Conservation (phyloP, 495 filamentous ascomycete species). For the Aspergillus nanangensis region DNA sequence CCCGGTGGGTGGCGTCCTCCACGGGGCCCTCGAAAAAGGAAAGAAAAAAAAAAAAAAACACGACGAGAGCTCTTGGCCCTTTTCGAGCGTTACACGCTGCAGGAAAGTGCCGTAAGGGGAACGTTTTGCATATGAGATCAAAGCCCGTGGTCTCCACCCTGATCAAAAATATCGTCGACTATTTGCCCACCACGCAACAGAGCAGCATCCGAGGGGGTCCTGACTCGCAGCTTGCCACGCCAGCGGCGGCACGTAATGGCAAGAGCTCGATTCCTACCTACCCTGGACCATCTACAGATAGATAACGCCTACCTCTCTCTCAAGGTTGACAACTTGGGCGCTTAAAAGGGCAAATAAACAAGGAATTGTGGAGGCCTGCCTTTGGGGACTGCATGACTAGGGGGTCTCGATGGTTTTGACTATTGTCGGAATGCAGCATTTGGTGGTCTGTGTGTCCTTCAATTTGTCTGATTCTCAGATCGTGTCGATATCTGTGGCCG, state of each 20-base stretch:
- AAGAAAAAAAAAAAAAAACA: slow-evolving; percentile 2
- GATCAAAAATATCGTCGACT: slow-evolving; percentile 8
- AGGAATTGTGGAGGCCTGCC: too few relatives aligned
- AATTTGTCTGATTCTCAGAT: too few relatives aligned
- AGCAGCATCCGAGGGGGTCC: slow-evolving; percentile 5
- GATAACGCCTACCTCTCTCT: too few relatives aligned
- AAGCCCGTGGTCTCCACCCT: slow-evolving; percentile 15
- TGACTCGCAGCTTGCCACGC: slow-evolving; percentile 21
- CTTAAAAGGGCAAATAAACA: too few relatives aligned
- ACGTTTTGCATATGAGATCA: slow-evolving; percentile 13
- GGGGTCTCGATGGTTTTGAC: too few relatives aligned
- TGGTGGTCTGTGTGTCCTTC: too few relatives aligned
- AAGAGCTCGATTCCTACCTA: not conserved
- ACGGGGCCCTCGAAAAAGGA: slow-evolving; percentile 1
- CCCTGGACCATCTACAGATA: too few relatives aligned
- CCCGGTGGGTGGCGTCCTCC: not conserved
- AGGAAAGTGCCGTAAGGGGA: slow-evolving; percentile 6
- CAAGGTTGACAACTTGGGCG: too few relatives aligned
- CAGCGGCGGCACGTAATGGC: slow-evolving; percentile 15
- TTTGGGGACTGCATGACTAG: too few relatives aligned
- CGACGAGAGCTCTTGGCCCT: not conserved
- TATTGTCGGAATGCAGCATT: too few relatives aligned
- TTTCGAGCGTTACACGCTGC: not conserved
- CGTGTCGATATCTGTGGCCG: too few relatives aligned
- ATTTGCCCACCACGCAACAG: slow-evolving; percentile 9